These are phyloP conservation scores for Suhomyces coccinellae DNA, from an alignment of 1,139 yeast species.

Conservation along the genomic window DNA sequence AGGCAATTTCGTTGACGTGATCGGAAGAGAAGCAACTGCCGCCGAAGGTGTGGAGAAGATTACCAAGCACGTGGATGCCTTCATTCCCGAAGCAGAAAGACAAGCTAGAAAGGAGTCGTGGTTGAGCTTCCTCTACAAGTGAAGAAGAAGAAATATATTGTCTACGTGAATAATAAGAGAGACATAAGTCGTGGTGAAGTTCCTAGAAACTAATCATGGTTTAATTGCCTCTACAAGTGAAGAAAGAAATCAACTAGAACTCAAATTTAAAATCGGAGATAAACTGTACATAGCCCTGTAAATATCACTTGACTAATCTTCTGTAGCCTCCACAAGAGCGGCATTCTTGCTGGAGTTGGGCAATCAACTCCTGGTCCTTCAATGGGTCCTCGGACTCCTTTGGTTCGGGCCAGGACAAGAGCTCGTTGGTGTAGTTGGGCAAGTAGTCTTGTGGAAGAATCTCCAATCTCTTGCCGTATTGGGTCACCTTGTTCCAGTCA, in stretches of 20 bases:
- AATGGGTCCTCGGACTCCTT: slow-evolving; percentile 47
- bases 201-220: slow-evolving; percentile 56
- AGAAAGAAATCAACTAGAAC: too few relatives aligned
- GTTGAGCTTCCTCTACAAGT: slow-evolving; percentile 56
- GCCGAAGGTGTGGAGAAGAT: slow-evolving; percentile 79
- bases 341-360: slow-evolving; percentile 47
- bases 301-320: slow-evolving; percentile 31
- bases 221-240: slow-evolving; percentile 53
- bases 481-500: slow-evolving; percentile 58
- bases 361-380: slow-evolving; percentile 49
- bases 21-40: slow-evolving; percentile 87
- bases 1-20: slow-evolving; percentile 89
- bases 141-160: slow-evolving; percentile 4
- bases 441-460: slow-evolving; percentile 50
- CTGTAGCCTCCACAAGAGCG: slow-evolving; percentile 52
- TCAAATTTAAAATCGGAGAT: too few relatives aligned
- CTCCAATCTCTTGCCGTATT: slow-evolving; percentile 55
- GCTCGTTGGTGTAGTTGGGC: slow-evolving; percentile 54
- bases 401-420: slow-evolving; percentile 52
- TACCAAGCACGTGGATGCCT: slow-evolving; percentile 72
- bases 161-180: too few relatives aligned
- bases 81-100: slow-evolving; percentile 66
- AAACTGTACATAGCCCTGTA: slow-evolving; percentile 2
- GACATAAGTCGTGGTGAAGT: too few relatives aligned
- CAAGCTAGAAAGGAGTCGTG: slow-evolving; percentile 57